Conservation (phyloP, 2,329 filamentous ascomycete species). For the Escovopsis sp. region DNA sequence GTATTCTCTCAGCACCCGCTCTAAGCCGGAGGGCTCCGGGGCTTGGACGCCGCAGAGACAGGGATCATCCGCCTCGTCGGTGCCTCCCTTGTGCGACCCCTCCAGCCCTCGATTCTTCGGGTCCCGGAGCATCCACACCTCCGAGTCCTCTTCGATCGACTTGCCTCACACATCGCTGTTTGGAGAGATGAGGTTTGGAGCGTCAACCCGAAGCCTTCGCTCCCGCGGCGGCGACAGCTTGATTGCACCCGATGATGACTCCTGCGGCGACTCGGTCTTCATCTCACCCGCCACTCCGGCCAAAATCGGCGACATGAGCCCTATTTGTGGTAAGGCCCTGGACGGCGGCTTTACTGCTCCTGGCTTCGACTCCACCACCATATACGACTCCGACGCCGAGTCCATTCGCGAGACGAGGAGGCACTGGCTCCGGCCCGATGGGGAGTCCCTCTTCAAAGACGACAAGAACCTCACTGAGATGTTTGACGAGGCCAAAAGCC, state of each 20-base stretch:
- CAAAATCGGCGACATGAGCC: neutral
- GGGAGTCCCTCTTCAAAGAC: slow-evolving; percentile 23
- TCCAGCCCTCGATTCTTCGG: slow-evolving; percentile 2
- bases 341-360: slow-evolving; percentile 1
- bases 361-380: slow-evolving; percentile 4
- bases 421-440: slow-evolving; percentile 12
- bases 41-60: slow-evolving; percentile 2
- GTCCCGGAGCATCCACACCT: slow-evolving; percentile 4
- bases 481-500: slow-evolving; percentile 4
- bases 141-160: slow-evolving; percentile 4
- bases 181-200: slow-evolving; percentile 2
- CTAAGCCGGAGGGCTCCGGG: slow-evolving; percentile 1
- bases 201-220: slow-evolving; percentile 2
- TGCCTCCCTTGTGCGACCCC: slow-evolving; percentile 1
- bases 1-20: neutral
- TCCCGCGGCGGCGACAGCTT: slow-evolving; percentile 3
- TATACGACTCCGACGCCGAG: slow-evolving; percentile 17
- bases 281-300: slow-evolving; percentile 4
- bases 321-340: neutral
- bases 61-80: slow-evolving; percentile 3
- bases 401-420: slow-evolving; percentile 13
- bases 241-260: slow-evolving; percentile 5
- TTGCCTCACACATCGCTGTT: slow-evolving; percentile 2
- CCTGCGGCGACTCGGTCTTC: slow-evolving; percentile 5
- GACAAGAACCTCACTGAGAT: slow-evolving; percentile 19